Percentiles rank a stretch among this genome's conserved stretches.
These are phyloP conservation scores for Rheum nobile DNA, from an alignment of 148 eudicot genomes.

Conservation along the genomic window DNA sequence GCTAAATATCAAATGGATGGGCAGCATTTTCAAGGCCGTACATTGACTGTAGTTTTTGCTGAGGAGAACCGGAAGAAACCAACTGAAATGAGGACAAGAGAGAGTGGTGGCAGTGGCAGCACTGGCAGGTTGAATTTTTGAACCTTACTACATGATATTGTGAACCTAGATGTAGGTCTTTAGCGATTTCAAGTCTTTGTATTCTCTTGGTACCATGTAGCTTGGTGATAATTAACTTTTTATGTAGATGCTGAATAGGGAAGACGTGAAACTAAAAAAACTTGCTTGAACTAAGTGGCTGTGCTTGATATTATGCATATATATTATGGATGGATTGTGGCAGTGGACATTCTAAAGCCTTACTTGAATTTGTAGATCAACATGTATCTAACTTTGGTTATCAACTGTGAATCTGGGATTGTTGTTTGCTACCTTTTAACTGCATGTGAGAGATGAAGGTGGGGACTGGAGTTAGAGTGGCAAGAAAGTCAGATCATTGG, in stretches of 20 bases:
- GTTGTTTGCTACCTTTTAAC: neutral
- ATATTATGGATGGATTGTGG: neutral
- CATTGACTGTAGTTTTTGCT: constrained; percentile 43
- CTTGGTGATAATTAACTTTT: neutral
- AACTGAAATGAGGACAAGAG: constrained; percentile 62
- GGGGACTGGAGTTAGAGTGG: neutral
- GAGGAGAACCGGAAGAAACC: constrained; percentile 97
- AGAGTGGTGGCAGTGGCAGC: constrained; percentile 32
- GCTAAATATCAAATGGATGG: constrained; percentile 97
- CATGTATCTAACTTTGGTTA: neutral
- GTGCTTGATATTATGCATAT: neutral
- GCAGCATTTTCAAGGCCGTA: constrained; percentile 66
- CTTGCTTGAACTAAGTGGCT: too few species aligned
- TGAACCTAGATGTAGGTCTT: neutral
- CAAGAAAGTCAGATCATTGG: neutral
- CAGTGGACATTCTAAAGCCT: neutral
- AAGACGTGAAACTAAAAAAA: neutral
- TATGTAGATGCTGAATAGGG: neutral
- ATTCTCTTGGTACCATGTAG: neutral
- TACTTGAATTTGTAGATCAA: neutral
- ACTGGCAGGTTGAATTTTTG: constrained; percentile 9
- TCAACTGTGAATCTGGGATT: neutral
- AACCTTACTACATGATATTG: neutral
- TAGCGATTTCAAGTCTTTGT: neutral
- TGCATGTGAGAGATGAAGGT: neutral